Percentiles rank a stretch among this genome's conserved stretches.
These are phyloP conservation scores for Boletales sp. DNA, from an alignment of 768 basidiomycete genomes.

Conservation along the genomic window DNA sequence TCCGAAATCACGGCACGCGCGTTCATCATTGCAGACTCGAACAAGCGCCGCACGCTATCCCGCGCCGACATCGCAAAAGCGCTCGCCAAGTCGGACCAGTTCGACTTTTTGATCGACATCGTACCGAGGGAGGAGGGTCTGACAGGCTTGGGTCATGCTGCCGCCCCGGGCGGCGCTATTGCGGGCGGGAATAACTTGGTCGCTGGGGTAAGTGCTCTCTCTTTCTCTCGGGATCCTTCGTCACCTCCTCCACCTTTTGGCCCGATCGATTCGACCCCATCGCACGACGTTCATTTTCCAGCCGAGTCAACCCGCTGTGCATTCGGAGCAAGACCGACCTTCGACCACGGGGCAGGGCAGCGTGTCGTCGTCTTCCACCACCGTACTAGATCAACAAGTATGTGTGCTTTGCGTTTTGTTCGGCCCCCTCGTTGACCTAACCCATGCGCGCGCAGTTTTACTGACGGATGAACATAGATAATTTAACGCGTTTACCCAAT, in stretches of 20 bases:
- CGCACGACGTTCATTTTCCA: background rate
- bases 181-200: conserved; percentile 14
- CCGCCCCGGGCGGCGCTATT: background rate
- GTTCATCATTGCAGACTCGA: conserved; percentile 92
- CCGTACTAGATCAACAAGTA: conserved; percentile 24
- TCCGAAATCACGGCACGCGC: conserved; percentile 94
- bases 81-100: conserved; percentile 89
- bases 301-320: conserved; percentile 23
- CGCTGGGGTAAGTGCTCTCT: conserved; percentile 22
- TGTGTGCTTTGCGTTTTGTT: background rate
- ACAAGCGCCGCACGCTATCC: conserved; percentile 94
- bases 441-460: conserved; percentile 17
- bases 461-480: conserved; percentile 8
- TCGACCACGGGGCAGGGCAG: conserved; percentile 14
- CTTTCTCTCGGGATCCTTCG: background rate
- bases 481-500: background rate
- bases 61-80: conserved; percentile 93
- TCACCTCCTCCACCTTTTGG: background rate
- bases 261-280: background rate
- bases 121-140: conserved; percentile 77
- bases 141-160: conserved; percentile 18
- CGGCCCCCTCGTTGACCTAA: background rate
- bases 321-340: conserved; percentile 24
- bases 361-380: conserved; percentile 18
- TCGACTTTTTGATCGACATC: conserved; percentile 97